phyloP scores from a whole-genome alignment of 768 basidiomycete genomes.

The Boletus eberwhitei region DNA sequence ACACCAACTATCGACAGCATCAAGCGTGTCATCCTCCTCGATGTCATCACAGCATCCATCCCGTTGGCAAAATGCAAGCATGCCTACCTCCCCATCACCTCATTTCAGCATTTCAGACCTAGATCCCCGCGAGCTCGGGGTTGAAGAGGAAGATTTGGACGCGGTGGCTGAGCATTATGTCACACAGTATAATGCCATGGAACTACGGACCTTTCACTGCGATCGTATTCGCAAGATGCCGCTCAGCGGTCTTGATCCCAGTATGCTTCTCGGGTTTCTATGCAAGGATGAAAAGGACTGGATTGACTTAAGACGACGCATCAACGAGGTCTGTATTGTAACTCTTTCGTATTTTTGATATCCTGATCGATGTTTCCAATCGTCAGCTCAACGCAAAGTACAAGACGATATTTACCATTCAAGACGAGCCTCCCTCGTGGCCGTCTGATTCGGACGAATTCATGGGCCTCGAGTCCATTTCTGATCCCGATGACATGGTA shows the following conservation, averaged over 20 bases:
- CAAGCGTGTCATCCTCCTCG: slow-evolving; percentile 30
- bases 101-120: slow-evolving; percentile 29
- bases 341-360: neutral
- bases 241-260: slow-evolving; percentile 85
- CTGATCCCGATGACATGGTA: slow-evolving; percentile 71
- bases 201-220: slow-evolving; percentile 91
- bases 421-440: slow-evolving; percentile 87
- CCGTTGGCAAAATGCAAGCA: slow-evolving; percentile 29
- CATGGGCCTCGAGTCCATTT: slow-evolving; percentile 79
- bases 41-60: slow-evolving; percentile 31
- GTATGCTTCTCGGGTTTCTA: slow-evolving; percentile 94
- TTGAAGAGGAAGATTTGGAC: slow-evolving; percentile 37
- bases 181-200: slow-evolving; percentile 65
- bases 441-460: slow-evolving; percentile 65
- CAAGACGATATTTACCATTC: slow-evolving; percentile 79
- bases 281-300: slow-evolving; percentile 82
- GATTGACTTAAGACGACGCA: slow-evolving; percentile 71
- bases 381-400: slow-evolving; percentile 41
- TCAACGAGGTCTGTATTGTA: slow-evolving; percentile 58
- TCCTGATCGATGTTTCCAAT: slow-evolving; percentile 6
- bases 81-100: slow-evolving; percentile 19
- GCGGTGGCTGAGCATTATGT: slow-evolving; percentile 60
- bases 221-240: slow-evolving; percentile 97
- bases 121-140: slow-evolving; percentile 37
- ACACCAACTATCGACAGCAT: slow-evolving; percentile 53